Evolutionary conservation across 1,284 basidiomycete genomes (phyloP), one percentile per base, ranked within the genome.

Genomic region (Trichosporon coremiiforme): DNA sequence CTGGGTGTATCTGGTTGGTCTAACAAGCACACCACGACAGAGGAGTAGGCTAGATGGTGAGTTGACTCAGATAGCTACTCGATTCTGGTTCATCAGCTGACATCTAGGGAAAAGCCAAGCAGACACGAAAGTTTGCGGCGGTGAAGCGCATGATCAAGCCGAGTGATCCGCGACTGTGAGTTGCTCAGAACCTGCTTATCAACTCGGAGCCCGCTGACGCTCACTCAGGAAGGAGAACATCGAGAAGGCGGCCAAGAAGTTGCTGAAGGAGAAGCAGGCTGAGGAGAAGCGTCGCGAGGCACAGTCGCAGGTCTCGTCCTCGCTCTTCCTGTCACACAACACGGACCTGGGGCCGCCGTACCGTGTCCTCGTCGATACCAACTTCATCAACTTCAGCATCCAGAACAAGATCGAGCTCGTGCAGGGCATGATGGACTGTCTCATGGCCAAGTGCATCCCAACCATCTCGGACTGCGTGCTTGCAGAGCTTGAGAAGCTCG

Each of bases 391-490:
- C 82, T 96, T 99, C 82, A 94, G 91, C 75, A 87, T 99, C 65
- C 96, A 99, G 85, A 99, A 99, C 85, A 98, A 98, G 84, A 87
- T 99, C 75, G 97, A 99, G 83, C 88, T 99, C 63, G 88, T 98
- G 22, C 90, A 92, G 78, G 95, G 94, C 15, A 98, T 99, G 97
- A 98, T 99, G 95, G 97, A 99, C 82, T 98, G 95, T 78, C 86
- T 99, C 13, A 98, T 94, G 84, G 97, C 97, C 20, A 98, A 99
- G 86, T 96, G 95, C 81, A 98, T 98, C 76, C 97, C 97, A 0
- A 98, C 95, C 77, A 93, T 99, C 33, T 98, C 97, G 20, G 95
- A 98, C 81, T 99, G 97, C 78, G 97, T 99, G 8, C 91, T 99
- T 85, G 95, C 95, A 4, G 97, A 99, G 82, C 85, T 99, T 77